These are phyloP conservation scores for Coelastrella sp. DNA, from an alignment of 139 green algal species.

Conservation along the genomic window DNA sequence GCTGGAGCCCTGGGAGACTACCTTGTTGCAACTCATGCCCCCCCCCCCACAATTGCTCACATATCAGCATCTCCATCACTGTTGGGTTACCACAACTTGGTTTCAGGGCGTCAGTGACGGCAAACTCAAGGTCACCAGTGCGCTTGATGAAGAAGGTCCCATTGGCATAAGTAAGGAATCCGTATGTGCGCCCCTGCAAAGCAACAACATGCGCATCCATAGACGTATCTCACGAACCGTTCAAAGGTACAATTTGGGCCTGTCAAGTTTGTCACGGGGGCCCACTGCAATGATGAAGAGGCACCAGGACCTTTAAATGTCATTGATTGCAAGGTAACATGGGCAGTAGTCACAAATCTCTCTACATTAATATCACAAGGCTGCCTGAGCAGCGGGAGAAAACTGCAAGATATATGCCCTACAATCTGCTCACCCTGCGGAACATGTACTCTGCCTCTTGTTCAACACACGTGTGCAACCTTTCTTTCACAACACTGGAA, in stretches of 20 bases:
- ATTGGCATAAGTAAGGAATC: background rate
- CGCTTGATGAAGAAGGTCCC: background rate
- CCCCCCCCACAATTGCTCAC: background rate
- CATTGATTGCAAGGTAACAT: too few relatives aligned
- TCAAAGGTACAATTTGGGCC: background rate
- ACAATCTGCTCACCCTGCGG: background rate
- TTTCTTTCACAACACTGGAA: background rate
- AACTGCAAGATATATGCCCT: background rate
- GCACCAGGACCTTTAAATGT: too few relatives aligned
- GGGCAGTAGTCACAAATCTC: background rate
- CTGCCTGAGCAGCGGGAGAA: background rate
- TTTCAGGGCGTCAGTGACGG: background rate
- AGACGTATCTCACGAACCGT: background rate
- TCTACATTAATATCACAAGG: background rate
- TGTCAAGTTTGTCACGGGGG: background rate
- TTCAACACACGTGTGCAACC: background rate
- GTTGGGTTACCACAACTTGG: background rate
- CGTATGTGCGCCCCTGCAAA: background rate
- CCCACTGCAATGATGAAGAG: too few relatives aligned
- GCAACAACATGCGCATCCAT: background rate
- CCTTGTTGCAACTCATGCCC: background rate
- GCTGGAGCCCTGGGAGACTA: background rate
- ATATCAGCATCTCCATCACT: background rate
- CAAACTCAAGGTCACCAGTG: background rate
- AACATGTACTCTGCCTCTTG: background rate